Evolutionary conservation across 345 rosid species (phyloP).

Genomic region (Populus nigra): DNA sequence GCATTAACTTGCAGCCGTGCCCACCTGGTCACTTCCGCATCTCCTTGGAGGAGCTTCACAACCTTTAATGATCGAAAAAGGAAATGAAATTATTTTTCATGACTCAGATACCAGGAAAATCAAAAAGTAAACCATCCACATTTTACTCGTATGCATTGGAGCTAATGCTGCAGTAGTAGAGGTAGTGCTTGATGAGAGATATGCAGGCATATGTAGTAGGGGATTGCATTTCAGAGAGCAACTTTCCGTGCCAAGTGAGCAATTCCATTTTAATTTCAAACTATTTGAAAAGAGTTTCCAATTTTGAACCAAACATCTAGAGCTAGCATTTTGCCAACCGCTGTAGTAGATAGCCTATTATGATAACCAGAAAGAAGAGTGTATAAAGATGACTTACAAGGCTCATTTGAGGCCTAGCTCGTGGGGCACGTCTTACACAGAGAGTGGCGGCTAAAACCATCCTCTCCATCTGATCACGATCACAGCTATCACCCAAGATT

Average conservation of each 20-base stretch:
- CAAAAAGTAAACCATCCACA: not conserved
- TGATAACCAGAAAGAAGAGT: not conserved
- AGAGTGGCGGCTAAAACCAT: constrained; percentile 35
- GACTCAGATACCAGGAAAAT: not conserved
- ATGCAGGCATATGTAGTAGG: not conserved
- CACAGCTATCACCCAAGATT: constrained; percentile 26
- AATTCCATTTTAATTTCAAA: too few relatives aligned
- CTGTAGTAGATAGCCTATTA: too few relatives aligned
- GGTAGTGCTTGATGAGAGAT: not conserved
- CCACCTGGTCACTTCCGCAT: constrained; percentile 26
- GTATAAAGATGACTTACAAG: constrained; percentile 16
- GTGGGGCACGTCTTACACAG: constrained; percentile 21
- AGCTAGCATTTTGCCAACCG: too few relatives aligned
- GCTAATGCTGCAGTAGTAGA: not conserved
- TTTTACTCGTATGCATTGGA: not conserved
- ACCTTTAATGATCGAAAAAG: constrained; percentile 10
- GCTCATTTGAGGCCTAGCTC: constrained; percentile 31
- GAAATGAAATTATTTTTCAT: not conserved
- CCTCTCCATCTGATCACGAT: constrained; percentile 27
- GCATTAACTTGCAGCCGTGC: constrained; percentile 22
- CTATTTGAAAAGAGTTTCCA: not conserved
- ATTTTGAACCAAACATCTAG: too few relatives aligned
- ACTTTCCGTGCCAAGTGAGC: too few relatives aligned
- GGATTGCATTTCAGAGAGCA: not conserved
- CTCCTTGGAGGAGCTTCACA: constrained; percentile 28